These are phyloP conservation scores for Cantharellus cinnabarinus DNA, from an alignment of 768 basidiomycete genomes.

Conservation along the genomic window DNA sequence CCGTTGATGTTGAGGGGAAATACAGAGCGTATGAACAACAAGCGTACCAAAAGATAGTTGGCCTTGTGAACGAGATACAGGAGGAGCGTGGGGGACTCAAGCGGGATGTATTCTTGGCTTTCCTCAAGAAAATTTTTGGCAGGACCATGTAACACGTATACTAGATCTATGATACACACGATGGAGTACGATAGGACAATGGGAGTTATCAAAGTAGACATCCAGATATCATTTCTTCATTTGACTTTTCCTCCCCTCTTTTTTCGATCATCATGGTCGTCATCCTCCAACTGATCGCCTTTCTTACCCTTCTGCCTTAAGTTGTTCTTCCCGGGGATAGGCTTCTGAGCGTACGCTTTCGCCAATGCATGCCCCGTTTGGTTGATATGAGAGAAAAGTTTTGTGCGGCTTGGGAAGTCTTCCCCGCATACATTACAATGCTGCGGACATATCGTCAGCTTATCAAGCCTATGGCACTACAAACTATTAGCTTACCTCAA, in stretches of 20 bases:
- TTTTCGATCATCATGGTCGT: too few species aligned
- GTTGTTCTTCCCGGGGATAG: too few species aligned
- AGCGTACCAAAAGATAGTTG: constrained; percentile 42
- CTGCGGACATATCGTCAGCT: constrained; percentile 9
- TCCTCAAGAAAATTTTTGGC: constrained; percentile 1
- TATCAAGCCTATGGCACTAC: too few species aligned
- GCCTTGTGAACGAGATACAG: constrained; percentile 51
- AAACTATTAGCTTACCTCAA: background rate
- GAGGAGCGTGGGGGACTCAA: constrained; percentile 19
- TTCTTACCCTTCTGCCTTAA: too few species aligned
- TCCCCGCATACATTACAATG: constrained; percentile 51
- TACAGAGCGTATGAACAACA: constrained; percentile 68
- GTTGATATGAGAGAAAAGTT: constrained; percentile 52
- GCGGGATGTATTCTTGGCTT: background rate
- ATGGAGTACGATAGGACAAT: too few species aligned
- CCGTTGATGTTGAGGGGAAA: constrained; percentile 37
- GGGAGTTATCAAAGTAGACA: too few species aligned
- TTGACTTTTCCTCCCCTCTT: too few species aligned
- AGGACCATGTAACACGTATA: background rate
- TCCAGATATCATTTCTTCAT: too few species aligned
- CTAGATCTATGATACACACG: too few species aligned
- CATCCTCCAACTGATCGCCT: too few species aligned
- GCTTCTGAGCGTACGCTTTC: background rate
- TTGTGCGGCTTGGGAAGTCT: constrained; percentile 45
- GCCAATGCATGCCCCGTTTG: constrained; percentile 42